phyloP scores from a whole-genome alignment of 495 filamentous ascomycete species.

The Penicillium lagena region DNA sequence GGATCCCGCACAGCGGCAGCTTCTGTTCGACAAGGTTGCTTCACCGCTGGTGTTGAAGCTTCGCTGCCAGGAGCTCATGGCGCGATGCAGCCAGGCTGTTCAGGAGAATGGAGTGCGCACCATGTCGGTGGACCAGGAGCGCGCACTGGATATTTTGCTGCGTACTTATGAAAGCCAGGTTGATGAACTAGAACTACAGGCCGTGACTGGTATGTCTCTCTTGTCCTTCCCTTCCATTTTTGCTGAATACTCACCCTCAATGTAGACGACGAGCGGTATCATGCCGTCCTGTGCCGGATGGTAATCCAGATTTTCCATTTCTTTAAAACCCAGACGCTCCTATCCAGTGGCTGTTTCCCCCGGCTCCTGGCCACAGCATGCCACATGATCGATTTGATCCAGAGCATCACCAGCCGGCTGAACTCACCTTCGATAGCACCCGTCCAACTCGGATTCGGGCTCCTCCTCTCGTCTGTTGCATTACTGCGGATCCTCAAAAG shows the following conservation, averaged over 20 bases:
- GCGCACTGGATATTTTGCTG: slow-evolving; percentile 27
- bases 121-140: slow-evolving; percentile 33
- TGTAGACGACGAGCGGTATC: slow-evolving; percentile 26
- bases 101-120: slow-evolving; percentile 31
- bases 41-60: slow-evolving; percentile 26
- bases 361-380: slow-evolving; percentile 30
- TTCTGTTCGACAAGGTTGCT: slow-evolving; percentile 24
- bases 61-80: slow-evolving; percentile 29
- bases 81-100: slow-evolving; percentile 26
- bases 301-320: slow-evolving; percentile 37
- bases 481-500: slow-evolving; percentile 39
- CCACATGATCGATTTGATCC: slow-evolving; percentile 26
- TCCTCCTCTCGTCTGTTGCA: slow-evolving; percentile 27
- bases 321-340: slow-evolving; percentile 27
- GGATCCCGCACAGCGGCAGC: slow-evolving; percentile 26
- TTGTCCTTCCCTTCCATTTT: too few relatives aligned
- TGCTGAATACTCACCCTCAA: too few relatives aligned
- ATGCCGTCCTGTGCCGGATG: slow-evolving; percentile 25
- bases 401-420: slow-evolving; percentile 15
- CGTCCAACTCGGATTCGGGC: slow-evolving; percentile 20
- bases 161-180: slow-evolving; percentile 29
- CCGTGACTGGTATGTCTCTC: slow-evolving; percentile 19
- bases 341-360: slow-evolving; percentile 23
- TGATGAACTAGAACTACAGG: slow-evolving; percentile 25
- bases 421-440: slow-evolving; percentile 20